phyloP scores from a whole-genome alignment of 305 asterid species.

The Ajuga reptans region DNA sequence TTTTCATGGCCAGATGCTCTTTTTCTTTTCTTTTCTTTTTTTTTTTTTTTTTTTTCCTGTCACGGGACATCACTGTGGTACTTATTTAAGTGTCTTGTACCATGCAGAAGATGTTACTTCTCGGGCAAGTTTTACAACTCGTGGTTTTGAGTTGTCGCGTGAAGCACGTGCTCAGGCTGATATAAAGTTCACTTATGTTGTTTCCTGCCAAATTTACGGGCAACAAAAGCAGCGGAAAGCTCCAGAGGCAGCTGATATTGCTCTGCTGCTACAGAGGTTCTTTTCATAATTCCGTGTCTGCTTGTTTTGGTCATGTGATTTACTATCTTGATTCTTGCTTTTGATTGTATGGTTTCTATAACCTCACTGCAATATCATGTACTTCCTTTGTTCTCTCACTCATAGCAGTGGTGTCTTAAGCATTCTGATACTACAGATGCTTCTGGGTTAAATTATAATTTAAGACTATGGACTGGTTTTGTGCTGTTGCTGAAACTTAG shows the following conservation, averaged over 20 bases:
- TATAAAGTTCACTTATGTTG: conserved; percentile 86
- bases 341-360: not conserved
- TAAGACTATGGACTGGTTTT: conserved; percentile 3
- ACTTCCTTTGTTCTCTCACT: not conserved
- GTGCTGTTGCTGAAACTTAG: not conserved
- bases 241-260: conserved; percentile 95
- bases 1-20: not conserved
- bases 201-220: conserved; percentile 98
- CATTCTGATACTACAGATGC: not conserved
- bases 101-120: conserved; percentile 47
- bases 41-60: too few relatives aligned
- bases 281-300: not conserved
- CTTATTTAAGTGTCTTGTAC: conserved; percentile 19
- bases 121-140: conserved; percentile 45
- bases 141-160: conserved; percentile 76
- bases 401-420: not conserved
- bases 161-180: conserved; percentile 98
- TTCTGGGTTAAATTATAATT: not conserved
- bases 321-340: not conserved
- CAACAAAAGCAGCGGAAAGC: conserved; percentile 90
- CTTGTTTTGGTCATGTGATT: not conserved
- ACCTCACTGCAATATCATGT: not conserved
- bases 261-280: conserved; percentile 75
- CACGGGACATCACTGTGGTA: conserved; percentile 13
- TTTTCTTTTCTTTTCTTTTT: too few relatives aligned